Base-by-base conservation (phyloP, 768 basidiomycete genomes). In the Melanogaster broomeanus region DNA sequence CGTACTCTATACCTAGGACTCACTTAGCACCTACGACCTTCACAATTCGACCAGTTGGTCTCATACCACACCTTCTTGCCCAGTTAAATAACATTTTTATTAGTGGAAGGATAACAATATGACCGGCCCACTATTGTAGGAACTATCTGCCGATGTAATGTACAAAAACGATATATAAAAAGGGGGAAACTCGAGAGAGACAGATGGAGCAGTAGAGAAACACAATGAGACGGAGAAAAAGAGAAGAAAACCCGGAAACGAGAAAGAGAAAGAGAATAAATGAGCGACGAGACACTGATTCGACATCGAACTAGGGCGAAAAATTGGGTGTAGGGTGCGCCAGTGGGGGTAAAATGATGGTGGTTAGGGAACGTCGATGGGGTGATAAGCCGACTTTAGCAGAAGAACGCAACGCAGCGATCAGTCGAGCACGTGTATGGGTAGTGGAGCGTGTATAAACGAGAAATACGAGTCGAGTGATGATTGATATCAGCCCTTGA, bases 81-180 rank as follows among this genome's bases (percentile, higher is more conserved):
- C 50, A 63, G 56, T 56, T 64, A 66, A 62, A 73, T 69, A 72
- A 67, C 66, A 57, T 62, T 61, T 74, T 72, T 73, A 81, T 82
- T 82, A 82, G 73, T 71, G 67, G 74, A 76, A 73, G 61, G 74
- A 82, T 82, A 83, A 81, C 73, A 73, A 79, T 82, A 82, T 70
- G 76, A 72, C 72, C 77, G 75, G 74, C 74, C 77, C 74, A 79
- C 74, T 76, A 74, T 66, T 68, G 73, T 76, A 80, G 71, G 74
- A 71, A 74, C 62, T 67, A 72, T 69, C 68, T 74, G 73, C 71
- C 62, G 66, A 71, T 73, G 69, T 72, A 73, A 71, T 71, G 64
- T 69, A 69, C 66, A 65, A 57, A 68, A 58, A 64, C 60, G 55
- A 62, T 52, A 65, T n/a, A 41, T 63, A 34, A 56, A 51, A 42